Conservation (phyloP, 2,329 filamentous ascomycete genomes). For the Amauroascus verrucosus region DNA sequence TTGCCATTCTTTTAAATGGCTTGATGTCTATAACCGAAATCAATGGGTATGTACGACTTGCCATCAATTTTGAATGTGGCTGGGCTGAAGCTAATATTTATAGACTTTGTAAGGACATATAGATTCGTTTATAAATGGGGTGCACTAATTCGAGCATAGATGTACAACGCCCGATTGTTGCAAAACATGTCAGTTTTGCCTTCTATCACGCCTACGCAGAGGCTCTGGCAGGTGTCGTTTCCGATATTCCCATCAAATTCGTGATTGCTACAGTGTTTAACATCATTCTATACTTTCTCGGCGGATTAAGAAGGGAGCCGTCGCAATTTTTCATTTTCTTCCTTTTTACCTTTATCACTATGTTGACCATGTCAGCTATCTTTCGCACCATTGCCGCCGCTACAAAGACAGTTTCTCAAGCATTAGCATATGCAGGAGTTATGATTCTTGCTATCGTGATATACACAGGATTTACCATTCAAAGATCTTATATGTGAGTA, state of each 20-base stretch:
- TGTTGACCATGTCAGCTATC: constrained; percentile 48
- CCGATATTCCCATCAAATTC: constrained; percentile 77
- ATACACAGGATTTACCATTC: constrained; percentile 54
- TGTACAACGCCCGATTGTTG: constrained; percentile 80
- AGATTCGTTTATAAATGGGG: background rate
- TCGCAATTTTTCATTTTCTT: constrained; percentile 53
- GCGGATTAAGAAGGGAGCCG: constrained; percentile 48
- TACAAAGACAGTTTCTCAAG: constrained; percentile 52
- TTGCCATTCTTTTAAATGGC: constrained; percentile 60
- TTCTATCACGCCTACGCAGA: constrained; percentile 85
- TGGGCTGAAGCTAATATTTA: background rate
- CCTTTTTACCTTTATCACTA: constrained; percentile 50
- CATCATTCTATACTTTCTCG: constrained; percentile 74
- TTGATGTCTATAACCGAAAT: constrained; percentile 62
- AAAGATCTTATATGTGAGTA: constrained; percentile 33
- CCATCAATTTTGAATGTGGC: background rate
- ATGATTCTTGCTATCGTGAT: constrained; percentile 50
- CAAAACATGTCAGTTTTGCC: constrained; percentile 80
- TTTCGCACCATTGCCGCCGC: constrained; percentile 51
- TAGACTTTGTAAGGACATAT: constrained; percentile 19
- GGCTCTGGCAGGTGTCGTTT: constrained; percentile 73
- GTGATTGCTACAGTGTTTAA: constrained; percentile 66
- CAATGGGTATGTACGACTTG: constrained; percentile 32
- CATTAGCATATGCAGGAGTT: constrained; percentile 48
- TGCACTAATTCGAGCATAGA: constrained; percentile 45